Evolutionary conservation across 1,284 basidiomycete genomes (phyloP).

Genomic region (Trichosporon inkin): DNA sequence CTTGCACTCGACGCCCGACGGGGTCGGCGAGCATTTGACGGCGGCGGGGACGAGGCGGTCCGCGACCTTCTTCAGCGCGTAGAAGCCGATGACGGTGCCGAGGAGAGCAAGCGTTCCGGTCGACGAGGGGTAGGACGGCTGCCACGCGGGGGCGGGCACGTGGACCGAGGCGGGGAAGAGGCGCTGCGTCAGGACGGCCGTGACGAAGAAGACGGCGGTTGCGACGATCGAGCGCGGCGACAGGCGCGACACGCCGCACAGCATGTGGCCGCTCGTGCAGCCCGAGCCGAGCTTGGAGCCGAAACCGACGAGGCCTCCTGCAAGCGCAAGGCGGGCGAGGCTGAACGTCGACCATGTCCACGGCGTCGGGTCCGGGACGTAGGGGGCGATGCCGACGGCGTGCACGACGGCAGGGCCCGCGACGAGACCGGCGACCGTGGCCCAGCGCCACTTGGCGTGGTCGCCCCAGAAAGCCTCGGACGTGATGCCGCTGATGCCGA

Average conservation of each 20-base stretch:
- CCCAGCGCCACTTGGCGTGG: slow-evolving; percentile 48
- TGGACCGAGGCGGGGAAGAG: slow-evolving; percentile 40
- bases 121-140: slow-evolving; percentile 9
- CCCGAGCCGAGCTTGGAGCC: slow-evolving; percentile 58
- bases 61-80: background rate
- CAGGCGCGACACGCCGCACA: slow-evolving; percentile 62
- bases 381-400: slow-evolving; percentile 40
- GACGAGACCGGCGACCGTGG: slow-evolving; percentile 39
- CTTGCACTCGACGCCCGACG: background rate
- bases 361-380: slow-evolving; percentile 55
- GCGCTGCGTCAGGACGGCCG: slow-evolving; percentile 53
- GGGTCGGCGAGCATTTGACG: background rate
- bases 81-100: slow-evolving; percentile 52
- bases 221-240: slow-evolving; percentile 57
- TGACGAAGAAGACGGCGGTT: slow-evolving; percentile 58
- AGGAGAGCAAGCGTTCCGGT: slow-evolving; percentile 51
- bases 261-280: slow-evolving; percentile 59
- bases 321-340: slow-evolving; percentile 49
- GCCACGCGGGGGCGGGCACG: slow-evolving; percentile 17
- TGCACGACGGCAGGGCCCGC: slow-evolving; percentile 31
- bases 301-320: slow-evolving; percentile 61
- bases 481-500: slow-evolving; percentile 63
- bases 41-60: slow-evolving; percentile 1
- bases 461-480: slow-evolving; percentile 57
- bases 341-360: slow-evolving; percentile 41